These are phyloP conservation scores for Penicillium rolfsii DNA, from an alignment of 2,329 filamentous ascomycete species.

Conservation along the genomic window DNA sequence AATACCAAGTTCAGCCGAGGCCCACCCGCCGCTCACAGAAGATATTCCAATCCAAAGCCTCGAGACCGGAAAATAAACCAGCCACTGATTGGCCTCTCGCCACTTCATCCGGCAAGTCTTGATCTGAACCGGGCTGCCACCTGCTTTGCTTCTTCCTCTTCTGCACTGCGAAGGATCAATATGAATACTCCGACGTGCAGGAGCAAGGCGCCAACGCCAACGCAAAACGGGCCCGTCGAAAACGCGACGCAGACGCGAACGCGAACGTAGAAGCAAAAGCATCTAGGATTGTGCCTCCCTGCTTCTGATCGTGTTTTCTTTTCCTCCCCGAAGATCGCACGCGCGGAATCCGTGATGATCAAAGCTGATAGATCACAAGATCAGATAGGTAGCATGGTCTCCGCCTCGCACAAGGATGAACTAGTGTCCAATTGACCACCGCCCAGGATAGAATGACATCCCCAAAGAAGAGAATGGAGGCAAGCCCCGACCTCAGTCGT, in stretches of 20 bases:
- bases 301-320: background rate
- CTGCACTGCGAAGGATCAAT: background rate
- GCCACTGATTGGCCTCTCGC: conserved; percentile 21
- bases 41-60: conserved; percentile 17
- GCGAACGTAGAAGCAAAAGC: background rate
- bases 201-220: background rate
- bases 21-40: conserved; percentile 20
- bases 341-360: background rate
- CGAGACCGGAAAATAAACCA: conserved; percentile 24
- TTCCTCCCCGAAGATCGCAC: conserved; percentile 1
- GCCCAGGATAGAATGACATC: background rate
- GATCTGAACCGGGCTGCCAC: conserved; percentile 21
- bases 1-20: background rate
- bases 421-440: background rate
- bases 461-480: background rate
- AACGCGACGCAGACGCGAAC: background rate
- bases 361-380: background rate
- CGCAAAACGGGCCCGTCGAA: background rate
- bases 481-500: conserved; percentile 1
- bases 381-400: conserved; percentile 1
- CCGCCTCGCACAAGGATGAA: background rate
- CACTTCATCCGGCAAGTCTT: conserved; percentile 17
- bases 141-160: conserved; percentile 12
- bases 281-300: background rate
- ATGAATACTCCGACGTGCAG: conserved; percentile 18